Percentiles rank a stretch among this genome's conserved stretches.
phyloP scores from a whole-genome alignment of 306 rosid genomes.

The Herpetospermum pedunculosum region DNA sequence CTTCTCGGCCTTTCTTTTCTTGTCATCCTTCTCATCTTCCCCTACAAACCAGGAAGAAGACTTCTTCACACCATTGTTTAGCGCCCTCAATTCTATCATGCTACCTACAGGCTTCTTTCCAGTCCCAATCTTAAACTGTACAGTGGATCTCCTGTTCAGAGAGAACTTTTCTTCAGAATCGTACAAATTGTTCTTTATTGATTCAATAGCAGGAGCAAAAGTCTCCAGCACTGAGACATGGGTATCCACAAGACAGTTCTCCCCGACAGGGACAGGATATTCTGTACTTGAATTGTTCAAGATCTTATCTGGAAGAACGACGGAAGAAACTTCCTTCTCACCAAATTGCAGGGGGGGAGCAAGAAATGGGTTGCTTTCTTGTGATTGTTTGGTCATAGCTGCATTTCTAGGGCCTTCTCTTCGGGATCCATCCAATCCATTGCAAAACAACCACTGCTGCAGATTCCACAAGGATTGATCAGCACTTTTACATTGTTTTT shows the following conservation, averaged over 20 bases:
- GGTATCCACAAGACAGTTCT: slow-evolving; percentile 28
- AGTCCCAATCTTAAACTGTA: slow-evolving; percentile 59
- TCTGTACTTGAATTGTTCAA: slow-evolving; percentile 19
- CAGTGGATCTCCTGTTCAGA: slow-evolving; percentile 38
- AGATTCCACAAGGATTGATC: slow-evolving; percentile 32
- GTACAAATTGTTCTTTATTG: slow-evolving; percentile 27
- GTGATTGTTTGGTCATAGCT: slow-evolving; percentile 35
- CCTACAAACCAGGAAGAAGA: slow-evolving; percentile 34
- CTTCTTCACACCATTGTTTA: slow-evolving; percentile 30
- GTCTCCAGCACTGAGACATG: slow-evolving; percentile 49
- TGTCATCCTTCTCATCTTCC: slow-evolving; percentile 58
- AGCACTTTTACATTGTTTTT: slow-evolving; percentile 34
- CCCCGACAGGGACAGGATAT: slow-evolving; percentile 25
- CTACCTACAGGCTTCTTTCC: slow-evolving; percentile 45
- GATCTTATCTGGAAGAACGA: slow-evolving; percentile 45
- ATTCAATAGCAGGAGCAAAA: slow-evolving; percentile 75
- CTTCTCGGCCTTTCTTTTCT: slow-evolving; percentile 63
- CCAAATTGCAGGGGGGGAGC: slow-evolving; percentile 57
- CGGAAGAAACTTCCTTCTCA: slow-evolving; percentile 56
- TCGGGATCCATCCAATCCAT: slow-evolving; percentile 34
- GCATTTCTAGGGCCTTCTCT: slow-evolving; percentile 27
- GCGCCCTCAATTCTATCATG: slow-evolving; percentile 23
- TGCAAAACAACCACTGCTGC: slow-evolving; percentile 34
- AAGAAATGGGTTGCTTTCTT: slow-evolving; percentile 60
- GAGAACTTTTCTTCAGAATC: slow-evolving; percentile 30